Evolutionary conservation across 1,139 yeast genomes (phyloP).

Genomic region (Taphrina betulina): DNA sequence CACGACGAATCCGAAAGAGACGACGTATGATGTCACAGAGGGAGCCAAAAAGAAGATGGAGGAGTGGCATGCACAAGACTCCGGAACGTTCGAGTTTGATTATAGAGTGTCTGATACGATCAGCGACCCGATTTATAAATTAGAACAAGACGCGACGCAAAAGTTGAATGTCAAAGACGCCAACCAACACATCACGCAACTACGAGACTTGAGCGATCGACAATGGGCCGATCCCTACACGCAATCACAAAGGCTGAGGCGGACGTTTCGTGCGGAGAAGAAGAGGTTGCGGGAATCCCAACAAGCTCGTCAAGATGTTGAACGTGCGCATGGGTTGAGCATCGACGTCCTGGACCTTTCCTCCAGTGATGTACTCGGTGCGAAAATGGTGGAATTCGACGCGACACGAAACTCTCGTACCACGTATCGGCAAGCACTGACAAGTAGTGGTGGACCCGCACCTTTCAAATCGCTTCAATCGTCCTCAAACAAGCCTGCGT

Average conservation of each 20-base stretch:
- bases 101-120: constrained; percentile 23
- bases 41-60: constrained; percentile 41
- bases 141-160: constrained; percentile 34
- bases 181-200: constrained; percentile 34
- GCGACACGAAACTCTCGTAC: no score
- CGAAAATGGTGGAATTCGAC: constrained; percentile 2
- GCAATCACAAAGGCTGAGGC: constrained; percentile 37
- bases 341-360: not conserved
- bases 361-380: not conserved
- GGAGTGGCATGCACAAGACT: constrained; percentile 34
- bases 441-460: no score
- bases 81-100: constrained; percentile 36
- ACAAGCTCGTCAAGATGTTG: not conserved
- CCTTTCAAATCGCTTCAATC: no score
- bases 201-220: constrained; percentile 32
- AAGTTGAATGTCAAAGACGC: constrained; percentile 19
- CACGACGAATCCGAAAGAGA: constrained; percentile 44
- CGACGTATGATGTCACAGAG: constrained; percentile 40
- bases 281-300: constrained; percentile 1
- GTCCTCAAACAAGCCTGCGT: no score
- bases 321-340: not conserved
- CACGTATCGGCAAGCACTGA: no score
- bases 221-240: constrained; percentile 39
- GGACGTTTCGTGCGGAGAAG: constrained; percentile 35
- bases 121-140: constrained; percentile 35